Evolutionary conservation across 2,329 filamentous ascomycete genomes (phyloP).

Genomic region (Chlorencoelia australis): DNA sequence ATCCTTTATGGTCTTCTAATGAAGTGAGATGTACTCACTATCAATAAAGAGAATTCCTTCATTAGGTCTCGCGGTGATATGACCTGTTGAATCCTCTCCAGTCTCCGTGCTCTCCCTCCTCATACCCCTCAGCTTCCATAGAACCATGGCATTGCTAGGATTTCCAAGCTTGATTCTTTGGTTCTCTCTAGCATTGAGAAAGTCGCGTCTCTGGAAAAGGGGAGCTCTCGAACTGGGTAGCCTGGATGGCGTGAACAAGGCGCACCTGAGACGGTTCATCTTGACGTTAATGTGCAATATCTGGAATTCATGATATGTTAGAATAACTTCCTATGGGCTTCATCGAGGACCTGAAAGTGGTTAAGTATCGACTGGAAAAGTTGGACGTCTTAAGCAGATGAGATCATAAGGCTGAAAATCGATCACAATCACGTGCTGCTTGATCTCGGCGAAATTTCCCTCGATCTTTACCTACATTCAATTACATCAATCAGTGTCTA

Average conservation of each 20-base stretch:
- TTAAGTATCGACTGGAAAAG: too few species aligned
- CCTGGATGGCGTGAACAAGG: constrained; percentile 28
- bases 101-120: constrained; percentile 36
- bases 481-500: constrained; percentile 4
- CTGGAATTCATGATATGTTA: too few species aligned
- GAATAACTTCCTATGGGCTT: too few species aligned
- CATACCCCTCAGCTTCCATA: constrained; percentile 13
- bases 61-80: constrained; percentile 66
- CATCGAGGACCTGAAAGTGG: too few species aligned
- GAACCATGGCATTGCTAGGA: constrained; percentile 6
- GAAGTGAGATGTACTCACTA: constrained; percentile 48
- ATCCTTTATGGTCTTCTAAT: too few species aligned
- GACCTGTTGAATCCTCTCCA: constrained; percentile 61
- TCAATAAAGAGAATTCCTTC: constrained; percentile 87
- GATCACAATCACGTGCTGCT: constrained; percentile 2
- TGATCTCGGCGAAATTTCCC: neutral
- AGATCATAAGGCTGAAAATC: constrained; percentile 13
- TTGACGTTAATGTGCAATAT: constrained; percentile 1
- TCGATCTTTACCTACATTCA: constrained; percentile 8
- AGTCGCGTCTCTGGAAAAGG: constrained; percentile 13
- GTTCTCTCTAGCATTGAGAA: constrained; percentile 16
- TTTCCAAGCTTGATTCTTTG: constrained; percentile 8
- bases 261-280: constrained; percentile 22
- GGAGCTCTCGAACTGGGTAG: constrained; percentile 26
- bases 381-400: too few species aligned